phyloP scores from a whole-genome alignment of 2,329 filamentous ascomycete genomes.

The Botrytis elliptica region DNA sequence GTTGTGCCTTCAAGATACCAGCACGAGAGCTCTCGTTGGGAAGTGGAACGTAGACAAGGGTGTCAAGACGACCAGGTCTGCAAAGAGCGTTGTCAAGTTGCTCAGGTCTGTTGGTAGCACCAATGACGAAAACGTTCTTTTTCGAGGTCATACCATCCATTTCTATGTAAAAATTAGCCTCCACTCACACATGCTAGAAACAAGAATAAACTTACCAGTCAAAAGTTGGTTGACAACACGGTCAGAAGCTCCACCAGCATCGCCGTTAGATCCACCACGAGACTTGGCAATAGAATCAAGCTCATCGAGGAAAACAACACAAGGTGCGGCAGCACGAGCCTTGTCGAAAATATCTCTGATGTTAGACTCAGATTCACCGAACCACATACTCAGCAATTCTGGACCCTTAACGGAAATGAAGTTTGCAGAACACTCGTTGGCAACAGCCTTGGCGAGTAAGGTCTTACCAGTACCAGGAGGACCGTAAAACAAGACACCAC shows the following conservation, averaged over 20 bases:
- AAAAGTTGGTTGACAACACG: conserved; percentile 99
- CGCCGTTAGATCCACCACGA: conserved; percentile 92
- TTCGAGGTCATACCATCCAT: conserved; percentile 99
- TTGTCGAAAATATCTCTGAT: conserved; percentile 99
- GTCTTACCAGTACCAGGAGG: conserved; percentile 99
- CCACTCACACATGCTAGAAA: conserved; percentile 20
- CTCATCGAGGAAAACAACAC: conserved; percentile 98
- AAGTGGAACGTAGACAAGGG: conserved; percentile 95
- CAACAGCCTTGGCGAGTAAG: conserved; percentile 97
- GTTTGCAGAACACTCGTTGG: conserved; percentile 98
- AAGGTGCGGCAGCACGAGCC: conserved; percentile 94
- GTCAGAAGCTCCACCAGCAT: conserved; percentile 96
- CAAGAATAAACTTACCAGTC: conserved; percentile 63
- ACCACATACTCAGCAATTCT: conserved; percentile 99
- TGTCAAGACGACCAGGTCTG: conserved; percentile 97
- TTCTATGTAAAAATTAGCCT: conserved; percentile 58
- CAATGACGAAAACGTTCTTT: conserved; percentile 99
- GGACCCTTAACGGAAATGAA: conserved; percentile 99
- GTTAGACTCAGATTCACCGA: conserved; percentile 99
- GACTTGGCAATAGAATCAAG: conserved; percentile 99
- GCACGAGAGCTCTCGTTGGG: conserved; percentile 88
- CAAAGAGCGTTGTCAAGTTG: conserved; percentile 97
- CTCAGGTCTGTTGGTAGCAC: conserved; percentile 97
- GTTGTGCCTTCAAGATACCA: conserved; percentile 89
- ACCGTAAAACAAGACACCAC: conserved; percentile 98